A percentile compares a stretch with the other conserved stretches of the same genome.
These are phyloP conservation scores for Lodderomyces pseudojiufengensis DNA, from an alignment of 1,139 yeast species.

Conservation along the genomic window DNA sequence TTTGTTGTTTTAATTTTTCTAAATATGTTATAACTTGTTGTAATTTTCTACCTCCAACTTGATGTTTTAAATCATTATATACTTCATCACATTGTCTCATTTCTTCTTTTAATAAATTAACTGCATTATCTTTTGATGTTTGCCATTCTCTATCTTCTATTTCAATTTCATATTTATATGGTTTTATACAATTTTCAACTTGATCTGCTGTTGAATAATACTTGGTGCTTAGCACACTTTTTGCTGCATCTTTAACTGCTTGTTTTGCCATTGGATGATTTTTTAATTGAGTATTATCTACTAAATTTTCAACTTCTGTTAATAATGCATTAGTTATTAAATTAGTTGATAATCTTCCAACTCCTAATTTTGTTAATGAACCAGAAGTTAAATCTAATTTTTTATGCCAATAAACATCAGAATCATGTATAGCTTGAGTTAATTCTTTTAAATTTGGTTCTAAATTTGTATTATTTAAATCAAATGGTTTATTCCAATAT, in stretches of 20 bases:
- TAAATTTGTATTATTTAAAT: conserved; percentile 15
- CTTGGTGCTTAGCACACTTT: conserved; percentile 68
- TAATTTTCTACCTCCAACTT: conserved; percentile 79
- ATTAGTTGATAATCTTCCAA: conserved; percentile 85
- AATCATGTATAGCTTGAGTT: conserved; percentile 49
- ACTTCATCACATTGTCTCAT: conserved; percentile 74
- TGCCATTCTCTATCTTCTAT: conserved; percentile 95
- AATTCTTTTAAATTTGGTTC: conserved; percentile 57
- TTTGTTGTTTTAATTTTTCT: conserved; percentile 47
- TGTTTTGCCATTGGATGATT: conserved; percentile 82
- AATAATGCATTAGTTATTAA: conserved; percentile 77
- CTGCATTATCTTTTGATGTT: conserved; percentile 74
- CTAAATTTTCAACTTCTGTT: conserved; percentile 71
- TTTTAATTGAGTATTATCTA: conserved; percentile 68
- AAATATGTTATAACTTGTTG: conserved; percentile 78
- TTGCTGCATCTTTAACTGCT: conserved; percentile 83
- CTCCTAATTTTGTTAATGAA: conserved; percentile 84
- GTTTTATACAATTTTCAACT: conserved; percentile 96
- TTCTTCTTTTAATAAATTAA: conserved; percentile 74
- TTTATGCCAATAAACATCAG: conserved; percentile 82
- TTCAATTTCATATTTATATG: conserved; percentile 95
- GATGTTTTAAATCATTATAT: conserved; percentile 56
- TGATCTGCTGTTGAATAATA: conserved; percentile 95
- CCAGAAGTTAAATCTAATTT: conserved; percentile 83
- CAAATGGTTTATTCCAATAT: conserved; percentile 79